Evolutionary conservation across 306 rosid genomes (phyloP).

Genomic region (Rosa persica): DNA sequence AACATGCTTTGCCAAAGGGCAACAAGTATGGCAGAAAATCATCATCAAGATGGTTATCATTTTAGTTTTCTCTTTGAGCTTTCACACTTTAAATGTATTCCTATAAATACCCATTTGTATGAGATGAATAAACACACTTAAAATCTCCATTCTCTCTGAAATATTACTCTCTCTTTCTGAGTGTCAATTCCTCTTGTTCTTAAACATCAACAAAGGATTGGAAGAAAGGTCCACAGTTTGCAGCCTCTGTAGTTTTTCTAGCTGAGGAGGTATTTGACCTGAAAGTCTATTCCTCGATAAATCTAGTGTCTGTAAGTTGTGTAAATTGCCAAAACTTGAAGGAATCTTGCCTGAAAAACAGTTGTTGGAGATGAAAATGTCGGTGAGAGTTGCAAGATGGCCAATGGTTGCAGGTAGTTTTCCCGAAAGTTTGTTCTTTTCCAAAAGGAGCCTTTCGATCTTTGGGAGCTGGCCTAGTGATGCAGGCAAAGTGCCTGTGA

Average conservation of each 20-base stretch:
- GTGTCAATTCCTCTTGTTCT: too few species aligned
- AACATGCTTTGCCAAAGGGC: too few species aligned
- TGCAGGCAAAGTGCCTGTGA: conserved; percentile 44
- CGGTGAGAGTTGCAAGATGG: conserved; percentile 38
- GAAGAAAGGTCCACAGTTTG: conserved; percentile 50
- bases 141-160: too few species aligned
- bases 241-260: conserved; percentile 36
- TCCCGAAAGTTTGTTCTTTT: conserved; percentile 52
- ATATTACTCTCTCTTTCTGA: too few species aligned
- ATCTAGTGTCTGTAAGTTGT: conserved; percentile 43
- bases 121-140: too few species aligned
- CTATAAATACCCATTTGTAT: too few species aligned
- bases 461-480: conserved; percentile 55
- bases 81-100: too few species aligned
- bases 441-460: conserved; percentile 46
- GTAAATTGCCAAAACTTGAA: conserved; percentile 44
- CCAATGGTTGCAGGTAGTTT: conserved; percentile 52
- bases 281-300: conserved; percentile 39
- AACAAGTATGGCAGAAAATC: too few species aligned
- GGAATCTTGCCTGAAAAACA: conserved; percentile 49
- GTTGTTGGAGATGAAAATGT: conserved; percentile 53
- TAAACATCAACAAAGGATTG: conserved; percentile 60
- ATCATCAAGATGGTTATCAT: too few species aligned
- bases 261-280: conserved; percentile 46
- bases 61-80: too few species aligned